Percentiles rank a stretch among this genome's conserved stretches.
phyloP scores from a whole-genome alignment of 768 basidiomycete genomes.

The Xerocomellus chrysenteron region DNA sequence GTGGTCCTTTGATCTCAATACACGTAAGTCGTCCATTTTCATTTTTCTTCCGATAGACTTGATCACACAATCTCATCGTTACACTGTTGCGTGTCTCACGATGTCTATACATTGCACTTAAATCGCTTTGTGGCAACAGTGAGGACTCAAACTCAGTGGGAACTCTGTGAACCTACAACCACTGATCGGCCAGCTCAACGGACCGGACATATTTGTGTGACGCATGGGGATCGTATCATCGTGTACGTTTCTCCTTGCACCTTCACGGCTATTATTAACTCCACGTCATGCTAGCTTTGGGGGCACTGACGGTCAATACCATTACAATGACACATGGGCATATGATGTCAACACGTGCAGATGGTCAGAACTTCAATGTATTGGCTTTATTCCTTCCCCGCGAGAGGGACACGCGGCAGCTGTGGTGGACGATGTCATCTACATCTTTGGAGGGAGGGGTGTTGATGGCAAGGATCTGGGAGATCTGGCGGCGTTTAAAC shows the following conservation, averaged over 20 bases:
- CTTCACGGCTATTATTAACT: slow-evolving; percentile 17
- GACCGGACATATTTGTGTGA: slow-evolving; percentile 90
- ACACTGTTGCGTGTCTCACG: background rate
- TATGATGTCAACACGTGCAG: slow-evolving; percentile 77
- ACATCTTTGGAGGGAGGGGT: slow-evolving; percentile 95
- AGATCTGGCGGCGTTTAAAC: slow-evolving; percentile 95
- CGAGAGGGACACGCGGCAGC: slow-evolving; percentile 96
- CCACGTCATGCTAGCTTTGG: slow-evolving; percentile 68
- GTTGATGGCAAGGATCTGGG: slow-evolving; percentile 95
- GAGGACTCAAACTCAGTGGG: slow-evolving; percentile 83
- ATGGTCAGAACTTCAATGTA: slow-evolving; percentile 94
- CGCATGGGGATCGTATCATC: slow-evolving; percentile 79
- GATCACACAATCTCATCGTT: background rate
- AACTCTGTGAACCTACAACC: slow-evolving; percentile 62
- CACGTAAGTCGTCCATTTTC: slow-evolving; percentile 54
- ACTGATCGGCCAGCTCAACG: slow-evolving; percentile 72
- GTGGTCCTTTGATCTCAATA: slow-evolving; percentile 95
- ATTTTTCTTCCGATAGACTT: background rate
- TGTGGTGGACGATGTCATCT: slow-evolving; percentile 95
- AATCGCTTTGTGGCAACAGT: slow-evolving; percentile 47
- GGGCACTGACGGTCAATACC: slow-evolving; percentile 97
- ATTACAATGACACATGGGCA: slow-evolving; percentile 99
- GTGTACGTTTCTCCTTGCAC: slow-evolving; percentile 53
- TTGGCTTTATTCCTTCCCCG: slow-evolving; percentile 94
- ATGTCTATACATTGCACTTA: background rate